phyloP scores from a whole-genome alignment of 1,284 basidiomycete species.

The Moesziomyces sp. region DNA sequence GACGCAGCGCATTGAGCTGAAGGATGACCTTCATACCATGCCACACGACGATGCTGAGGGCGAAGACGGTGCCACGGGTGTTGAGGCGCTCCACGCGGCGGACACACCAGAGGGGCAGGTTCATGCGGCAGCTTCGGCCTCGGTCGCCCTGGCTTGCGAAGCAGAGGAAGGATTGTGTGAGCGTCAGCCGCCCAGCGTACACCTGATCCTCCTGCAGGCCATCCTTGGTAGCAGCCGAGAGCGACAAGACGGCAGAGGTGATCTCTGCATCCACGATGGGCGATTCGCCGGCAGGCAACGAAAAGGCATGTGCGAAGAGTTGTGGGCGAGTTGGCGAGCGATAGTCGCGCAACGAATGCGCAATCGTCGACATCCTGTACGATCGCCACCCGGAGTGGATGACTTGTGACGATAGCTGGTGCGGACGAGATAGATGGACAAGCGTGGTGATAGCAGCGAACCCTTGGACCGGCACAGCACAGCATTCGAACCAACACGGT shows the following conservation, averaged over 20 bases:
- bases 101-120: conserved; percentile 90
- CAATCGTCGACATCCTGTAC: conserved; percentile 64
- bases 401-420: background rate
- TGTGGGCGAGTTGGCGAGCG: conserved; percentile 60
- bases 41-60: conserved; percentile 92
- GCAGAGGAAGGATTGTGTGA: conserved; percentile 88
- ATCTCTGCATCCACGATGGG: conserved; percentile 61
- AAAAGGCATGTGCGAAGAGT: conserved; percentile 61
- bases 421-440: no score
- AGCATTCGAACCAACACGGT: background rate
- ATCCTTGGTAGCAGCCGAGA: conserved; percentile 52
- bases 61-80: conserved; percentile 79
- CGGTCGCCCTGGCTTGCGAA: conserved; percentile 92
- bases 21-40: conserved; percentile 94
- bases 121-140: conserved; percentile 82
- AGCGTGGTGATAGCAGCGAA: background rate
- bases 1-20: conserved; percentile 93
- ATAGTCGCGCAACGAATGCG: conserved; percentile 66
- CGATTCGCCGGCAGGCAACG: conserved; percentile 53
- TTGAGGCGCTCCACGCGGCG: conserved; percentile 88
- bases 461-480: background rate
- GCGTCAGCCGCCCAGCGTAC: conserved; percentile 79
- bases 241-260: conserved; percentile 62
- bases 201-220: conserved; percentile 62
- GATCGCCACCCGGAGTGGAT: background rate